Evolutionary conservation across 1,139 yeast species (phyloP), one percentile per base, ranked within the genome.

Genomic region (Hanseniaspora uvarum): DNA sequence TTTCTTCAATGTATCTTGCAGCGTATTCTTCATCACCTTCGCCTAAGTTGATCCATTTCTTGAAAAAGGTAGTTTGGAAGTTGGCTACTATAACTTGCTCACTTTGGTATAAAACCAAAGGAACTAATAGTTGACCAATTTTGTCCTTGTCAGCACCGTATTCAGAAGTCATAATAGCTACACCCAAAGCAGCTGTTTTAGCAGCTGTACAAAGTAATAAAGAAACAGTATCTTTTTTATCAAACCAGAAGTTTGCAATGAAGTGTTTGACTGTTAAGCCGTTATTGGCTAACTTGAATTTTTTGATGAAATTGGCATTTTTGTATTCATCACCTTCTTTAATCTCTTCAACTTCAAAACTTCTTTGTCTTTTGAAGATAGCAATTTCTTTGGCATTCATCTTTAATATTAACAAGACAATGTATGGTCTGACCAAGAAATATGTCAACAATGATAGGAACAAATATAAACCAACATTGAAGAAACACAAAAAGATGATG

Each of bases 121-220:
- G 94, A 5, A 86, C 87, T 41, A 88, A 70, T 41, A 87, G 68
- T 55, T 79, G 77, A 24, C 95, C 96, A 58, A 86, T 70, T 58
- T 79, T 72, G 6, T 75, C 74, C 59, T 77, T 77, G 49, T 74
- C 62, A 5, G 79, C 68, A 8, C 94, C 94, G 65, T 86, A 87
- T 66, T 87, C 95, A 0, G 95, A 78, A 1, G 87, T 73, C 10
- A 85, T 73, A 55, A 87, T 72, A 1, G 95, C 84, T 1, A 87
- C 94, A 46, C 96, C 96, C 53, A 87, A 72, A 0, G 95, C 95
- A 0, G 95, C 95, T 0, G 95, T 86, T 65, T 87, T 87, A 4
- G 96, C 95, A 1, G 95, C 94, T 6, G 95, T 95, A 67, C 95
- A 86, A 56, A 86, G 75, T 82, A 87, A 76, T 48, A 87, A 75